Conservation (phyloP, 345 rosid genomes). For the Aegle marmelos region DNA sequence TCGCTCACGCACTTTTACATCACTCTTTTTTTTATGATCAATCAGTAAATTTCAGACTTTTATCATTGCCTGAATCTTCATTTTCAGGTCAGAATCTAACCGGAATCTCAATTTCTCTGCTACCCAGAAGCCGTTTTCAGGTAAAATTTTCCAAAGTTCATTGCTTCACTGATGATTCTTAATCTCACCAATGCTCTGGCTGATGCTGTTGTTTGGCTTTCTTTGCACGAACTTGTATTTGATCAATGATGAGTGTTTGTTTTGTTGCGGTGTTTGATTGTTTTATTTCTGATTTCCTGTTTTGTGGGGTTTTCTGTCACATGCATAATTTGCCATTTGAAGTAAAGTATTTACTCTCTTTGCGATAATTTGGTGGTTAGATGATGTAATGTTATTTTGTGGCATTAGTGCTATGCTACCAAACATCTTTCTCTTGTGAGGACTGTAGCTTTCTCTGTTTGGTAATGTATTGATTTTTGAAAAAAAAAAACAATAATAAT, state of each 20-base stretch:
- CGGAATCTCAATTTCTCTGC: constrained; percentile 9
- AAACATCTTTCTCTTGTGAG: not conserved
- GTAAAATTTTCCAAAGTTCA: not conserved
- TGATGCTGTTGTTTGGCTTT: not conserved
- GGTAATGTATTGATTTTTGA: not conserved
- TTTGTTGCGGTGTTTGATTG: not conserved
- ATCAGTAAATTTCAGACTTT: not conserved
- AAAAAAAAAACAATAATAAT: no score
- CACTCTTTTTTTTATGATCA: not conserved
- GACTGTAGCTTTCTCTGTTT: constrained; percentile 4
- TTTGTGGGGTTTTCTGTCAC: not conserved
- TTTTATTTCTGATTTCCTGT: not conserved
- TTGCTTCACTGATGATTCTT: not conserved
- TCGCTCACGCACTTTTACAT: not conserved
- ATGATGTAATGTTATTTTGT: not conserved
- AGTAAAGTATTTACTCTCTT: not conserved
- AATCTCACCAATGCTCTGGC: not conserved
- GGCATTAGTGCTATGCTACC: constrained; percentile 1
- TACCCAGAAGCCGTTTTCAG: constrained; percentile 8
- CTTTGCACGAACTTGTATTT: not conserved
- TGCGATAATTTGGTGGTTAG: not conserved
- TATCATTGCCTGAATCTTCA: not conserved
- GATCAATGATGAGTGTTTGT: not conserved
- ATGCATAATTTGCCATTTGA: not conserved
- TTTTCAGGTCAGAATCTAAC: constrained; percentile 1